Evolutionary conservation across 306 rosid species (phyloP).

Genomic region (Datisca glomerata): DNA sequence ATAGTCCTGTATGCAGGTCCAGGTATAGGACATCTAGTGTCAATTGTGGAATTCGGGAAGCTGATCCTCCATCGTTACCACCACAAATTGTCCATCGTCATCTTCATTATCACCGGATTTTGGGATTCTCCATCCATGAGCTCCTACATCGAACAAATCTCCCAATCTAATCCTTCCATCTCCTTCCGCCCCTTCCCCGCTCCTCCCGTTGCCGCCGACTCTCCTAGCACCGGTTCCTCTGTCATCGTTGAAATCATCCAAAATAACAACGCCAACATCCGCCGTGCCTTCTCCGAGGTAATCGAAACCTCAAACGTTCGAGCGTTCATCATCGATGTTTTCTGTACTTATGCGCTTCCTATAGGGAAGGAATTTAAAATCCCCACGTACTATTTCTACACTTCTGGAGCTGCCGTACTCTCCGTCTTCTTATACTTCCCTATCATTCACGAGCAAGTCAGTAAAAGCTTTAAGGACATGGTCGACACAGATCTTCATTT

Average conservation of each 20-base stretch:
- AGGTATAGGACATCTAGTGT: constrained; percentile 7
- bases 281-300: constrained; percentile 7
- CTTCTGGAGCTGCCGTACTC: constrained; percentile 18
- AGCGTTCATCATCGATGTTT: constrained; percentile 32
- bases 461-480: constrained; percentile 14
- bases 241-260: constrained; percentile 6
- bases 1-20: constrained; percentile 16
- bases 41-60: constrained; percentile 21
- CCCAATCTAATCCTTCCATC: constrained; percentile 4
- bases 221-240: neutral
- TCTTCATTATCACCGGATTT: constrained; percentile 4
- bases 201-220: neutral
- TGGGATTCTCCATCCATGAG: too few relatives aligned
- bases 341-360: constrained; percentile 15
- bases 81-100: neutral
- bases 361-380: constrained; percentile 17
- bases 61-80: constrained; percentile 6
- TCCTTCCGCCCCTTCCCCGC: constrained; percentile 11
- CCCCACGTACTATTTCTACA: constrained; percentile 24
- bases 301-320: constrained; percentile 6
- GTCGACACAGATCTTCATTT: constrained; percentile 5
- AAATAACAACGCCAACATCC: constrained; percentile 12
- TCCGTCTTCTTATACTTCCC: constrained; percentile 7
- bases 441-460: constrained; percentile 7
- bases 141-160: too few relatives aligned